A percentile compares a stretch with the other conserved stretches of the same genome.
These are phyloP conservation scores for Heliophila coronopifolia DNA, from an alignment of 441 rosid genomes.

Conservation along the genomic window DNA sequence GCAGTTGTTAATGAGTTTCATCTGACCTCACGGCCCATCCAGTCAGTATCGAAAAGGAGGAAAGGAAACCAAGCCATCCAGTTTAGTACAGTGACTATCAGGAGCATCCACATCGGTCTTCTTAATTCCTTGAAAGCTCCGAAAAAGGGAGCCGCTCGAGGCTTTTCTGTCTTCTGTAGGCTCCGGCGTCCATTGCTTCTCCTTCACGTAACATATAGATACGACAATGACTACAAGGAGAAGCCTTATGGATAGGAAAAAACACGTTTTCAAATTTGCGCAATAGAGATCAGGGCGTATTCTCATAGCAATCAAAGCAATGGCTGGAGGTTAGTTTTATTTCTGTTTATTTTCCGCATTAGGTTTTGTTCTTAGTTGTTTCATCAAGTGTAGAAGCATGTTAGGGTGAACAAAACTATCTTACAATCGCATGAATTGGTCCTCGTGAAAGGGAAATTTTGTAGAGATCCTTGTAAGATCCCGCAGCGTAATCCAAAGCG, in stretches of 20 bases:
- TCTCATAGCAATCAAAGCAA: too few species aligned
- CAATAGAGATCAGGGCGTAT: conserved; percentile 77
- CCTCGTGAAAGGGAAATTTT: too few species aligned
- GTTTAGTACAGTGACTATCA: conserved; percentile 70
- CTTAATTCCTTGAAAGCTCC: conserved; percentile 43
- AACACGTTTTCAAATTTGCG: conserved; percentile 79
- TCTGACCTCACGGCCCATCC: conserved; percentile 93
- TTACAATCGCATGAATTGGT: too few species aligned
- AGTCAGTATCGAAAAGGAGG: conserved; percentile 78
- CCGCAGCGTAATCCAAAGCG: too few species aligned
- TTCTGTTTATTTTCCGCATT: too few species aligned
- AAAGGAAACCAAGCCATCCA: conserved; percentile 96
- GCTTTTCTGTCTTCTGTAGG: conserved; percentile 14
- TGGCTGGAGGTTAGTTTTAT: too few species aligned
- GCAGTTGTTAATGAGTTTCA: too few species aligned
- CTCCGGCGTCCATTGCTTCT: conserved; percentile 48
- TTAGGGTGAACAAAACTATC: too few species aligned
- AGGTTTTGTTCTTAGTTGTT: too few species aligned
- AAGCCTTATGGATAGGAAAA: conserved; percentile 57
- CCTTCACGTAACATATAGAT: conserved; percentile 45
- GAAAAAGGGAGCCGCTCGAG: conserved; percentile 28
- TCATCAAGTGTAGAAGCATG: too few species aligned
- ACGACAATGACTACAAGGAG: conserved; percentile 38
- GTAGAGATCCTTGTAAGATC: too few species aligned
- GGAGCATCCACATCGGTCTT: conserved; percentile 73